phyloP scores from a whole-genome alignment of 441 rosid species.

The Raphanus hybrid region DNA sequence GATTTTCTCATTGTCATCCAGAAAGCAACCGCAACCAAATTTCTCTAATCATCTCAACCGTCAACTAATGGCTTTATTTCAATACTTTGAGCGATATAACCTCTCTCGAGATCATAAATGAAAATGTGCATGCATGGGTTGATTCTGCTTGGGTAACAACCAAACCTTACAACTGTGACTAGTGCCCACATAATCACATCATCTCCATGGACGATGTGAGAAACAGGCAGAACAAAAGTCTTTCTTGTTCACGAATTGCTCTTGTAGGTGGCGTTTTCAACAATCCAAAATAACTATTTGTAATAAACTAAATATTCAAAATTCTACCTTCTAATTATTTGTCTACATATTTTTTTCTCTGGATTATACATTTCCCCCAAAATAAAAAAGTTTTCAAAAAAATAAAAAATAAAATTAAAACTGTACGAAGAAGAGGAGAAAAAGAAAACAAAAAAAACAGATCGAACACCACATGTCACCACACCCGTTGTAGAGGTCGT shows the following conservation, averaged over 20 bases:
- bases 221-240: neutral
- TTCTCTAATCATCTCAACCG: too few relatives aligned
- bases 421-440: neutral
- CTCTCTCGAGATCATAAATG: too few relatives aligned
- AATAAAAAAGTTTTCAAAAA: neutral
- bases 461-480: constrained; percentile 22
- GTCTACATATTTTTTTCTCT: neutral
- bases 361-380: neutral
- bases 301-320: neutral
- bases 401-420: neutral
- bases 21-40: too few relatives aligned
- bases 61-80: too few relatives aligned
- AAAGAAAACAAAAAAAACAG: neutral
- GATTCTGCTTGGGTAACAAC: too few relatives aligned
- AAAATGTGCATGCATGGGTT: too few relatives aligned
- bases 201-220: neutral
- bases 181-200: too few relatives aligned
- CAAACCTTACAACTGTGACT: too few relatives aligned
- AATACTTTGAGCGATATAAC: too few relatives aligned
- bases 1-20: too few relatives aligned
- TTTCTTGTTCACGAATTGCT: neutral
- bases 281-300: neutral
- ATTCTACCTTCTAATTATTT: neutral
- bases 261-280: neutral
- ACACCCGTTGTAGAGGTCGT: constrained; percentile 1